Evolutionary conservation across 768 basidiomycete species (phyloP).

Genomic region (Suillus alpinus): DNA sequence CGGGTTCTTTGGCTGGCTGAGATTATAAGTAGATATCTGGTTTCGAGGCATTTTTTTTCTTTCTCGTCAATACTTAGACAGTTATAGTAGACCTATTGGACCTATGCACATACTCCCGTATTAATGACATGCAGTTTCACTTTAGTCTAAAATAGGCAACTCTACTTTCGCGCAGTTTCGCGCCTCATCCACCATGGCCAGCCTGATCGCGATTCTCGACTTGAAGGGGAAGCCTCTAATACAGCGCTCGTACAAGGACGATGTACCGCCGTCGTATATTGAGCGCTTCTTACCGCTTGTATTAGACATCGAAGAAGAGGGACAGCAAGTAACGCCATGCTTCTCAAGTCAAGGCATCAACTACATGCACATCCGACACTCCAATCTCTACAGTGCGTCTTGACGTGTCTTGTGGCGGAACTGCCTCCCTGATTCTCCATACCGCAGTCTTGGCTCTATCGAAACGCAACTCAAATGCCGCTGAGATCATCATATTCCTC

Average conservation of each 20-base stretch:
- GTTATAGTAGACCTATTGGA: neutral
- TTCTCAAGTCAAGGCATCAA: slow-evolving; percentile 94
- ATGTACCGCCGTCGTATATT: slow-evolving; percentile 84
- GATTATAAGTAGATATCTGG: neutral
- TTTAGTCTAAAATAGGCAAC: slow-evolving; percentile 1
- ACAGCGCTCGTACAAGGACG: slow-evolving; percentile 94
- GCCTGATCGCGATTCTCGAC: slow-evolving; percentile 90
- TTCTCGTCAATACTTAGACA: neutral
- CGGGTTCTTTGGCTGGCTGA: neutral
- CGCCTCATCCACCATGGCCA: slow-evolving; percentile 40
- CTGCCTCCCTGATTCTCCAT: neutral
- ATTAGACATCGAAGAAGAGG: slow-evolving; percentile 96
- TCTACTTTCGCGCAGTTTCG: neutral
- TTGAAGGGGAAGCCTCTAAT: slow-evolving; percentile 98
- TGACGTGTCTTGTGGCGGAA: neutral
- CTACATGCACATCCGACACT: slow-evolving; percentile 98
- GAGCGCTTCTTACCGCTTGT: slow-evolving; percentile 93
- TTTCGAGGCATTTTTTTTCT: neutral
- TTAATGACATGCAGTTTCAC: neutral
- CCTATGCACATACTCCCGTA: neutral
- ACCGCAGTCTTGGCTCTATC: slow-evolving; percentile 86
- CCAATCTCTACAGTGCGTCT: slow-evolving; percentile 89
- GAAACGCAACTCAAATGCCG: slow-evolving; percentile 93
- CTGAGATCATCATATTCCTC: slow-evolving; percentile 94
- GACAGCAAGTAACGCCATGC: slow-evolving; percentile 93